A percentile compares a stretch with the other conserved stretches of the same genome.
phyloP scores from a whole-genome alignment of 345 rosid genomes.

The Pelargonium nanum region DNA sequence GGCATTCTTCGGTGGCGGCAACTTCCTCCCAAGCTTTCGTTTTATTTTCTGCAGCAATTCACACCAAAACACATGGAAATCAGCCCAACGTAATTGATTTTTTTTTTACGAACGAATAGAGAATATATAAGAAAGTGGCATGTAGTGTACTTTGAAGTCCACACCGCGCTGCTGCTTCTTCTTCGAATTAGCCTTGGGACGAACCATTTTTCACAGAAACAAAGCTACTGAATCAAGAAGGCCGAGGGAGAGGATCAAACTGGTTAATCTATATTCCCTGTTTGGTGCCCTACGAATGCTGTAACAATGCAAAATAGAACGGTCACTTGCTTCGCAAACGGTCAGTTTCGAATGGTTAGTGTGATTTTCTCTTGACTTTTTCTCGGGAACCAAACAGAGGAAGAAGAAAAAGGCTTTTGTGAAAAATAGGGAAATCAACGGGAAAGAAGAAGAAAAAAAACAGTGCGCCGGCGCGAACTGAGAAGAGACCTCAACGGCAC shows the following conservation, averaged over 20 bases:
- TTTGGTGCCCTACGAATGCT: not conserved
- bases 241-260: not conserved
- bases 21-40: conserved; percentile 73
- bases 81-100: not conserved
- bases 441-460: not conserved
- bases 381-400: not conserved
- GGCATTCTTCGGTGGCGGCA: conserved; percentile 82
- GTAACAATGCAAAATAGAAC: not conserved
- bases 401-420: not conserved
- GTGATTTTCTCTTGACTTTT: not conserved
- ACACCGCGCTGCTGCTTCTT: conserved; percentile 74
- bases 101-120: not conserved
- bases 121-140: not conserved
- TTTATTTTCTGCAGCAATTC: conserved; percentile 56
- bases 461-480: no score
- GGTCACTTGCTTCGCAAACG: not conserved
- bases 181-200: conserved; percentile 54
- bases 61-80: not conserved
- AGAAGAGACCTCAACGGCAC: no score
- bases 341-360: not conserved
- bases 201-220: conserved; percentile 32
- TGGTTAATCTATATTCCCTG: not conserved
- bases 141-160: conserved; percentile 54
- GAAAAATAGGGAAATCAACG: no score
- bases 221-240: not conserved